These are phyloP conservation scores for Arachnopeziza araneosa DNA, from an alignment of 2,329 filamentous ascomycete species.

Conservation along the genomic window DNA sequence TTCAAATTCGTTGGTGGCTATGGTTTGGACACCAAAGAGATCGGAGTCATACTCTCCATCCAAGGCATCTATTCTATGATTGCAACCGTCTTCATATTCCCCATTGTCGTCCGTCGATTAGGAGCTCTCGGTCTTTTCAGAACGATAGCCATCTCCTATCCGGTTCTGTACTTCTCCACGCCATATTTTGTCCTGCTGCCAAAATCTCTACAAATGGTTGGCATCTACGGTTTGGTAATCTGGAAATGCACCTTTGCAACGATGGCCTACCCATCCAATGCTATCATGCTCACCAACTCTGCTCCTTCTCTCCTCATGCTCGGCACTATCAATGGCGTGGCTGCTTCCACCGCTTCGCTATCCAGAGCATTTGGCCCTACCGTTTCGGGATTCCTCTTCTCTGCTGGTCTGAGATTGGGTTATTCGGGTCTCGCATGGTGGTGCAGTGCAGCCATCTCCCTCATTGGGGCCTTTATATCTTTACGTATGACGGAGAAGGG, in stretches of 20 bases:
- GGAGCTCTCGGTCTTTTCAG: conserved; percentile 80
- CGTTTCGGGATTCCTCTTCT: conserved; percentile 78
- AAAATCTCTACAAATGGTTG: conserved; percentile 60
- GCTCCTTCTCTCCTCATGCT: conserved; percentile 79
- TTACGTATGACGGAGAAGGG: conserved; percentile 63
- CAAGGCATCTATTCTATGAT: conserved; percentile 89
- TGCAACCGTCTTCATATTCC: conserved; percentile 71
- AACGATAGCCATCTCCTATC: conserved; percentile 75
- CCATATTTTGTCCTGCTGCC: conserved; percentile 88
- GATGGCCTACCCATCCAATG: conserved; percentile 84
- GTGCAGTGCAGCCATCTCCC: conserved; percentile 72
- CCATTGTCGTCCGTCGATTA: conserved; percentile 66
- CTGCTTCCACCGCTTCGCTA: conserved; percentile 84
- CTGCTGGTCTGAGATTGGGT: conserved; percentile 70
- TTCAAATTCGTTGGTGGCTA: conserved; percentile 90
- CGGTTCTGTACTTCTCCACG: conserved; percentile 77
- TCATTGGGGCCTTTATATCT: conserved; percentile 69
- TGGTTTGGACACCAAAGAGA: conserved; percentile 72
- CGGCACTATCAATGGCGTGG: conserved; percentile 87
- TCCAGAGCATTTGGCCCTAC: conserved; percentile 86
- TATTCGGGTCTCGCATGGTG: conserved; percentile 93
- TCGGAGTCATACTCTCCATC: conserved; percentile 81
- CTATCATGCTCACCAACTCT: conserved; percentile 83
- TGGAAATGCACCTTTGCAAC: conserved; percentile 93
- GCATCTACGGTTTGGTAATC: conserved; percentile 71